Base-by-base conservation (phyloP, 2,329 filamentous ascomycete species). In the Nothophoma quercina region DNA sequence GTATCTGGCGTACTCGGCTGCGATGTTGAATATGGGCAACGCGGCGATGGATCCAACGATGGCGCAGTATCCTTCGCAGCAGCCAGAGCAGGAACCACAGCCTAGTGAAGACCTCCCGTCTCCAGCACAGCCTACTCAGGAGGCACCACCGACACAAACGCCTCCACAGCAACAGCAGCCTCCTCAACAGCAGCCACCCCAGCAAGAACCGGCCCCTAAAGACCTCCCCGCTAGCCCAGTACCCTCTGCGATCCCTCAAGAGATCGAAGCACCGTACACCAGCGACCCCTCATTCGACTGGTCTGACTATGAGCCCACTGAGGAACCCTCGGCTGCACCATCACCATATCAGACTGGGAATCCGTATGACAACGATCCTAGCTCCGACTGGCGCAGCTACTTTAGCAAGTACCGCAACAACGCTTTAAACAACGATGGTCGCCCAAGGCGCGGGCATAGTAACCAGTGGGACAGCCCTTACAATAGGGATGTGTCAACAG, bases 1-100 rank as follows among this genome's bases (percentile, higher is more conserved):
- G 69, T 75, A 75, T 56, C 46, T 75, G 23, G 71, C 72, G 7
- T 75, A 69, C 46, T 50, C 71, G 16, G 73, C 72, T 16, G 67
- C 67, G 3, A 55, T 75, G 58, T 22, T 67, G 49, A 51, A 54
- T 32, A 40, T 48, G 2, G 26, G 21, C 4, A 23, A 32, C 6
- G 38, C 32, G n/a, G 21, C 21, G n/a, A 30, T 44, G 7, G 33
- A 39, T 19, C 38, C 29, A 8, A 8, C 15, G 7, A 25, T 22
- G 6, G n/a, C 15, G 28, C 25, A 43, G 19, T 48, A 38, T 12
- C 12, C 29, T 22, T 7, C 30, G 6, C 41, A 22, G n/a, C 29
- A 22, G 22, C 22, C 30, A 18, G 29, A 29, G 15, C 36, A 25
- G 16, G 16, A 38, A 36, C 19, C 16, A 38, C 21, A 15, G 3